Evolutionary conservation across 2,329 filamentous ascomycete species (phyloP).

Genomic region (Tolypocladium endophyticum): DNA sequence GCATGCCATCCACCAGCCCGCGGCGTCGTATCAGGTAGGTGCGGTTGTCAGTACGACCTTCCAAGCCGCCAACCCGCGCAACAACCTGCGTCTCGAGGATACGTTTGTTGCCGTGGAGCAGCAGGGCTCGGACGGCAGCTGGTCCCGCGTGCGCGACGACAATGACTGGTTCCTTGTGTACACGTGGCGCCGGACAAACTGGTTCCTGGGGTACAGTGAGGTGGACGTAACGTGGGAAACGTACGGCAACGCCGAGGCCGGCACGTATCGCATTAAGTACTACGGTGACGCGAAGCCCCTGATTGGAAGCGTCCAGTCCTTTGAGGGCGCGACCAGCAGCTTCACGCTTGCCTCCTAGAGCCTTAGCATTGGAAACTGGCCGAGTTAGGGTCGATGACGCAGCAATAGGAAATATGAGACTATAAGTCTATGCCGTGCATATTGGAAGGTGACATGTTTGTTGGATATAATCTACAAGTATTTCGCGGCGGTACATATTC

Average conservation of each 20-base stretch:
- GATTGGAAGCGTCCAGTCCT: conserved; percentile 28
- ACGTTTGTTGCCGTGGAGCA: conserved; percentile 72
- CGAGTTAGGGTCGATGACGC: not conserved
- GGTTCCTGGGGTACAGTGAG: conserved; percentile 62
- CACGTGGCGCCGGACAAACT: conserved; percentile 64
- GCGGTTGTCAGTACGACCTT: conserved; percentile 58
- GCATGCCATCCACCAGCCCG: conserved; percentile 45
- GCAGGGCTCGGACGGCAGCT: conserved; percentile 34
- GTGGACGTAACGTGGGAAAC: conserved; percentile 71
- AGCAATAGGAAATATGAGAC: not conserved
- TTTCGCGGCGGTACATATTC: not conserved
- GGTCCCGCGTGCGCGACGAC: conserved; percentile 62
- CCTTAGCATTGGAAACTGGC: not conserved
- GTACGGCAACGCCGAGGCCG: conserved; percentile 36
- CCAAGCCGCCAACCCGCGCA: conserved; percentile 80
- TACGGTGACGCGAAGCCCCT: conserved; percentile 66
- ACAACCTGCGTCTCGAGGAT: conserved; percentile 68
- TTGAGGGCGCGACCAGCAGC: conserved; percentile 10
- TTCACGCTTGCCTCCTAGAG: conserved; percentile 7
- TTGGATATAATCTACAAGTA: too few species aligned
- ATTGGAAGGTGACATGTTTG: not conserved
- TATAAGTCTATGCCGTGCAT: not conserved
- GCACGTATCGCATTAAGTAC: conserved; percentile 71
- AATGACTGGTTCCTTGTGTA: conserved; percentile 77
- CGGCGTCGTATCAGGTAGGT: conserved; percentile 46